Conservation (phyloP, 2,329 filamentous ascomycete genomes). For the Claviceps spartinae region DNA sequence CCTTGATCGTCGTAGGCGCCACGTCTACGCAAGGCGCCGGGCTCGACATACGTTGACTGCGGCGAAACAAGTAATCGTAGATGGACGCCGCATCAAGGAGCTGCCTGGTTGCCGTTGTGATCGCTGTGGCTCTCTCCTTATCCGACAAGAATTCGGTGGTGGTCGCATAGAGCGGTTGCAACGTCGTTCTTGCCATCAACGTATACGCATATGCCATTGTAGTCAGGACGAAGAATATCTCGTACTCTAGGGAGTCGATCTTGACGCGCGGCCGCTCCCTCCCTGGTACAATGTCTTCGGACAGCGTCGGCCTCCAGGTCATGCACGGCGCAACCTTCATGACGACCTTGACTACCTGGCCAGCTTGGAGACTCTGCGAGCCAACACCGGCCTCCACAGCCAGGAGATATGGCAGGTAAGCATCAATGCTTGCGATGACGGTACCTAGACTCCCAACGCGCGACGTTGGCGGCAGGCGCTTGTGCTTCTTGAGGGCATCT, state of each 20-base stretch:
- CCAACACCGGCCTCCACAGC: conserved; percentile 62
- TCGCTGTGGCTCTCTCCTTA: conserved; percentile 55
- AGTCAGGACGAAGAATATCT: conserved; percentile 66
- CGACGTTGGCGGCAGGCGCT: conserved; percentile 60
- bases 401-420: conserved; percentile 74
- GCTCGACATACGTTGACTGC: conserved; percentile 30
- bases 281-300: conserved; percentile 47
- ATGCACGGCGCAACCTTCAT: conserved; percentile 48
- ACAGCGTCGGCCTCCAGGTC: conserved; percentile 75
- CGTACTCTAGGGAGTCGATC: conserved; percentile 64
- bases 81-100: conserved; percentile 68
- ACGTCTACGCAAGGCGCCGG: conserved; percentile 39
- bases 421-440: conserved; percentile 54
- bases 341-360: conserved; percentile 55
- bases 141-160: conserved; percentile 44
- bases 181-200: conserved; percentile 54
- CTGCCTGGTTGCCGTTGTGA: conserved; percentile 62
- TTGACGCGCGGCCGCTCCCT: conserved; percentile 54
- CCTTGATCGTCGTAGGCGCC: conserved; percentile 36
- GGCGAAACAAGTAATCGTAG: conserved; percentile 55
- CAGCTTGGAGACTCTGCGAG: conserved; percentile 24
- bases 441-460: conserved; percentile 57
- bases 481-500: conserved; percentile 77
- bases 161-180: conserved; percentile 61
- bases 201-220: conserved; percentile 65